Percentiles rank a stretch among this genome's conserved stretches.
phyloP scores from a whole-genome alignment of 2,329 filamentous ascomycete species.

The Cytospora piceicola region DNA sequence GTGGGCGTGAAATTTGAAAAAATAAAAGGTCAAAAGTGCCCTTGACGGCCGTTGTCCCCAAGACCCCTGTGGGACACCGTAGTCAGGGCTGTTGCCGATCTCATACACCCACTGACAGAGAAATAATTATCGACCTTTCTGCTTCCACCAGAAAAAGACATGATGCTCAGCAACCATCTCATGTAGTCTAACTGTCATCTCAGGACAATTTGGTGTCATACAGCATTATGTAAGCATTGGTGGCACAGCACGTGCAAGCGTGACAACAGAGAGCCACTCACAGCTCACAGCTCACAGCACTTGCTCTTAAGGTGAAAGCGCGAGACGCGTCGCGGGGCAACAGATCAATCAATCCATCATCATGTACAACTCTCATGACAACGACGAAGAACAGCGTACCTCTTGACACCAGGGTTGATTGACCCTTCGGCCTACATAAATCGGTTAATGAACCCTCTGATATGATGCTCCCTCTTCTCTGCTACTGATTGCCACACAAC shows the following conservation, averaged over 20 bases:
- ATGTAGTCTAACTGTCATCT: no score
- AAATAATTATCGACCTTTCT: not conserved
- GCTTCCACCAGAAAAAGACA: not conserved
- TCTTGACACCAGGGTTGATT: not conserved
- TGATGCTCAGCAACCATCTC: not conserved
- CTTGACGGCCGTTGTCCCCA: no score
- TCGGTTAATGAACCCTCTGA: no score
- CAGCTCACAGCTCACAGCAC: not conserved
- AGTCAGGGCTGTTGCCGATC: no score
- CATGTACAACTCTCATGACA: conserved; percentile 1
- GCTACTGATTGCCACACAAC: not conserved
- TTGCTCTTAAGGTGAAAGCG: not conserved
- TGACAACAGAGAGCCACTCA: no score
- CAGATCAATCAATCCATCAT: not conserved
- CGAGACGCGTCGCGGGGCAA: conserved; percentile 2
- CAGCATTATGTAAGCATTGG: not conserved
- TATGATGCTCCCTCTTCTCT: not conserved
- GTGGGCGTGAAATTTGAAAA: no score
- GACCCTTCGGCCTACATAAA: not conserved
- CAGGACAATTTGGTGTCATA: no score
- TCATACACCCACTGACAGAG: not conserved
- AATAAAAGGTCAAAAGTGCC: no score
- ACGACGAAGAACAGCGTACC: not conserved
- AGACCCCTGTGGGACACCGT: no score
- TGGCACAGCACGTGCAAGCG: conserved; percentile 13